Conservation (phyloP, 495 filamentous ascomycete genomes). For the Daldinia caldariorum region DNA sequence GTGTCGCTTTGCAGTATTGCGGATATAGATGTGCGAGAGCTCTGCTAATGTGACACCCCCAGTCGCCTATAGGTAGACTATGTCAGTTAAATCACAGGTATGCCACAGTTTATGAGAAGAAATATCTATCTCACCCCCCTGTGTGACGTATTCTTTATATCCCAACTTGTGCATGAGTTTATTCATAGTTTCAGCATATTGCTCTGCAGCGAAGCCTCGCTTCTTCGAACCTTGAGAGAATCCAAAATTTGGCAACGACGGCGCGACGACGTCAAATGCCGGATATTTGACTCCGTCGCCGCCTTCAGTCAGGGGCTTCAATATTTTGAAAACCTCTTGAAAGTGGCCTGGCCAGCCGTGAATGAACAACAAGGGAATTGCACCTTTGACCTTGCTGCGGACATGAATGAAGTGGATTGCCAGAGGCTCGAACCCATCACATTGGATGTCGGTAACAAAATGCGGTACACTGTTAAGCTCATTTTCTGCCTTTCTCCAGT, state of each 20-base stretch:
- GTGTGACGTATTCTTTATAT: constrained; percentile 68
- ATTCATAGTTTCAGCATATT: constrained; percentile 70
- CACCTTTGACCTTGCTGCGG: constrained; percentile 55
- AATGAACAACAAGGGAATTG: constrained; percentile 66
- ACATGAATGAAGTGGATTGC: constrained; percentile 67
- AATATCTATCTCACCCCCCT: constrained; percentile 50
- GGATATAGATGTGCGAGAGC: constrained; percentile 66
- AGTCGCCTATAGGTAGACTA: constrained; percentile 60
- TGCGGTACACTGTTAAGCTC: constrained; percentile 66
- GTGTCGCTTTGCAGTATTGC: constrained; percentile 65
- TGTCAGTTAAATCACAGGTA: background rate
- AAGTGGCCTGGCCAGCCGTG: constrained; percentile 77
- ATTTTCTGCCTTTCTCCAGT: constrained; percentile 59
- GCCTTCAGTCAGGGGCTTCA: constrained; percentile 62
- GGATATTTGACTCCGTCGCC: constrained; percentile 55
- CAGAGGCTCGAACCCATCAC: constrained; percentile 57
- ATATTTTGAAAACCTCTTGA: constrained; percentile 70
- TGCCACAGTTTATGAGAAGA: background rate
- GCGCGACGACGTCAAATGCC: constrained; percentile 71
- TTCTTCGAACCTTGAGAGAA: constrained; percentile 64
- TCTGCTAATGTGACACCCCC: constrained; percentile 71
- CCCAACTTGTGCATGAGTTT: constrained; percentile 73
- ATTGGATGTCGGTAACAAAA: constrained; percentile 61
- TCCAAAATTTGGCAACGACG: constrained; percentile 74
- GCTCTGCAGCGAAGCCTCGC: constrained; percentile 65